Percentiles rank a stretch among this genome's conserved stretches.
These are phyloP conservation scores for Balansia obtecta DNA, from an alignment of 2,329 filamentous ascomycete genomes.

Conservation along the genomic window DNA sequence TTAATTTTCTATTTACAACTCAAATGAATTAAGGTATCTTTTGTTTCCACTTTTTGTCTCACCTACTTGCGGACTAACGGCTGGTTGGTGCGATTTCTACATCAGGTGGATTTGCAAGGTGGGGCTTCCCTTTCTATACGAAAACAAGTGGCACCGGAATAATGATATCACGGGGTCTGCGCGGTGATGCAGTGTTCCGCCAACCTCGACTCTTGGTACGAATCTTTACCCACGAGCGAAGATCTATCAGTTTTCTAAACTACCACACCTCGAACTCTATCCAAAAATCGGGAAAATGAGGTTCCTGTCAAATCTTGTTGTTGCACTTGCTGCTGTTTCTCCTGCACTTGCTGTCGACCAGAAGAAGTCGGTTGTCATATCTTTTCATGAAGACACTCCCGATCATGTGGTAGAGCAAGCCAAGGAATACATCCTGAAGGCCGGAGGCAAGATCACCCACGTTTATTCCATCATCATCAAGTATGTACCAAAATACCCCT, in stretches of 20 bases:
- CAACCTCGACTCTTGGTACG: background rate
- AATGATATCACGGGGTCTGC: background rate
- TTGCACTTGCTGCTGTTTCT: constrained; percentile 45
- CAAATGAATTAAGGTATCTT: too few relatives aligned
- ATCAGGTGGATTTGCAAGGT: too few relatives aligned
- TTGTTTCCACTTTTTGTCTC: too few relatives aligned
- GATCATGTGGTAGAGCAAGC: constrained; percentile 56
- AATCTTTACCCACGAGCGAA: background rate
- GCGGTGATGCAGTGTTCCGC: background rate
- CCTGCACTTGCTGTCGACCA: constrained; percentile 49
- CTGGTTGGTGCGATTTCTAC: too few relatives aligned
- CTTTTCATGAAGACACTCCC: constrained; percentile 56
- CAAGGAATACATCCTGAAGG: constrained; percentile 55
- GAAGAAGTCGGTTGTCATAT: constrained; percentile 66
- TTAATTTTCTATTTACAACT: too few relatives aligned
- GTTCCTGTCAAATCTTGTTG: constrained; percentile 38
- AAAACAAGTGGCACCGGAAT: background rate
- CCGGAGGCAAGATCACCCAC: constrained; percentile 69
- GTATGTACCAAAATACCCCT: constrained; percentile 33
- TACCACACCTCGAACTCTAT: background rate
- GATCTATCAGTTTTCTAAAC: too few relatives aligned
- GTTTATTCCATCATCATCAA: constrained; percentile 54
- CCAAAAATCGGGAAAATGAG: constrained; percentile 42
- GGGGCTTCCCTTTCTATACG: too few relatives aligned
- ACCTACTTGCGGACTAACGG: too few relatives aligned